Base-by-base conservation (phyloP, 164 flowering plant species). In the Vitis labrusca region DNA sequence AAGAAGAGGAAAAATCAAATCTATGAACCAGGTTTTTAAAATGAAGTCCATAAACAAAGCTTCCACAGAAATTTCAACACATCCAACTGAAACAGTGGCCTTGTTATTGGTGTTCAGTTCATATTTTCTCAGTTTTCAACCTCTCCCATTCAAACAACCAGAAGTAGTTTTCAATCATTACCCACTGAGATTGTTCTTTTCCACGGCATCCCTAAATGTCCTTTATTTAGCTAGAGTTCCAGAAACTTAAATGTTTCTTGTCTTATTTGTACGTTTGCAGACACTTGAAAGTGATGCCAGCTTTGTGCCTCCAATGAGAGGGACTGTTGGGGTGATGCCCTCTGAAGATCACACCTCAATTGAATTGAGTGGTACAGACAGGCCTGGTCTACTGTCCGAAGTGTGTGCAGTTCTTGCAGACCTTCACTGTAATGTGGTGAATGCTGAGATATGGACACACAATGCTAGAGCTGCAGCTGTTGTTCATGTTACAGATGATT, bases 401-500 rank as follows among this genome's bases (percentile, higher is more conserved):
- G 91, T 93, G 2, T 89, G 88, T 70, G 98, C 95, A 1, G 99
- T 96, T 52, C 94, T 96, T 3, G 77, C 92, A 9, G 90, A 89
- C 59, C 91, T 90, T n/a, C 84, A 85, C 51, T 95, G 97, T 73
- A 90, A 86, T 68, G 93, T 95, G 17, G 97, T 90, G 13, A 89
- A 86, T 73, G 96, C 97, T 10, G 97, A 90, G 76, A 81, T 93
- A 63, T 95, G 99, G 99, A 93, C 99, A 0, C 99, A 95, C 74
- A 93, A 91, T 61, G 79, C 86, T 30, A 76, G 97, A 65, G 94
- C 94, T 67, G 99, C 99, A 16, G 94, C 98, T 29, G 83, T 93
- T 8, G 88, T 95, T 61, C 85, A 88, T 70, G 91, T 95, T 30
- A 89, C 86, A 49, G 98, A 95, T 67, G 76, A 79, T 65, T 76